These are phyloP conservation scores for Gypsophila paniculata DNA, from an alignment of 179 eudicot species.

Conservation along the genomic window DNA sequence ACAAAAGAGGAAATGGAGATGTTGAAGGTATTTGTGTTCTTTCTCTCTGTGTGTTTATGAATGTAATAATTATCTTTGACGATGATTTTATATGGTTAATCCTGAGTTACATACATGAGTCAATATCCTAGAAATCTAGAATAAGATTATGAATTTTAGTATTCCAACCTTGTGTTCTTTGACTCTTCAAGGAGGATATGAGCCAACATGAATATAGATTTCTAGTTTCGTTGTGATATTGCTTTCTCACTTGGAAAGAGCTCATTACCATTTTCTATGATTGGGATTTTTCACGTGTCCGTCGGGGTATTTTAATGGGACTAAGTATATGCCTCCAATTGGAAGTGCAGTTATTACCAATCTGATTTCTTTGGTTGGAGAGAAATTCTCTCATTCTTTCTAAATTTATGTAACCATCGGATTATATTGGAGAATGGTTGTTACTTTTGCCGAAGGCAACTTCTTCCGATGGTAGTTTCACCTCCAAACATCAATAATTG, in stretches of 20 bases:
- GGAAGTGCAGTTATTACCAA: too few relatives aligned
- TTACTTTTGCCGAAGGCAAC: neutral
- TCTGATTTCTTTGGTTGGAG: neutral
- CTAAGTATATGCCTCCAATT: too few relatives aligned
- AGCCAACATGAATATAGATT: neutral
- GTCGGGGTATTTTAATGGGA: too few relatives aligned
- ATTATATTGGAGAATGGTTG: neutral
- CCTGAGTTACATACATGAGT: neutral
- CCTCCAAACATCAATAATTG: neutral
- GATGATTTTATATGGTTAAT: neutral
- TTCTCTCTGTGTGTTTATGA: conserved; percentile 6
- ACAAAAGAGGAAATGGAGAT: conserved; percentile 96
- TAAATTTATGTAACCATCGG: too few relatives aligned
- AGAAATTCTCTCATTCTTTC: neutral
- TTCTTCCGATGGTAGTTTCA: neutral
- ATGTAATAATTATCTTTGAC: neutral
- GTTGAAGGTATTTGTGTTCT: conserved; percentile 50
- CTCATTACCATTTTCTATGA: too few relatives aligned
- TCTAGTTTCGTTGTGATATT: neutral
- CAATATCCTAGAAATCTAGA: neutral
- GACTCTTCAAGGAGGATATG: neutral
- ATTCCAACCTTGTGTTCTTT: neutral
- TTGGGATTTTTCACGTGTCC: too few relatives aligned
- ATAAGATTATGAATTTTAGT: neutral
- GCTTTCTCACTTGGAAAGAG: too few relatives aligned